Conservation (phyloP, 306 rosid genomes). For the Dalbergia oliveri region DNA sequence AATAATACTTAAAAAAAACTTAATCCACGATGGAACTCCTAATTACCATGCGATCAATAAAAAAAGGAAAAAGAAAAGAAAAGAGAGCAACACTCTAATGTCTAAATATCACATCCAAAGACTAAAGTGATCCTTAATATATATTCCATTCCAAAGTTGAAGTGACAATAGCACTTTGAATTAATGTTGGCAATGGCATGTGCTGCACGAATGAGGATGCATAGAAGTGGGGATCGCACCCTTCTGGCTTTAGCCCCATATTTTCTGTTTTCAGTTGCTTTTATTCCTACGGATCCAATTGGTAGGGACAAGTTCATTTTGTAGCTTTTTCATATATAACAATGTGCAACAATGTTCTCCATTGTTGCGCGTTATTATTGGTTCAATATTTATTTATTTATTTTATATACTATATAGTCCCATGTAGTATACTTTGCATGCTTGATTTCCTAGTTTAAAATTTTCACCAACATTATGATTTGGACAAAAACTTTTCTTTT, state of each 20-base stretch:
- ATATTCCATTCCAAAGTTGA: conserved; percentile 25
- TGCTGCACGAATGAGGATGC: conserved; percentile 19
- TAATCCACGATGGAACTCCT: too few relatives aligned
- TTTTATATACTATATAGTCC: neutral
- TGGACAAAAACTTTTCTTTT: too few relatives aligned
- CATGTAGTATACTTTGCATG: too few relatives aligned
- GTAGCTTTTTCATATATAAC: neutral
- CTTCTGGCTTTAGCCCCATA: neutral
- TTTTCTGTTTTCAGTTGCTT: conserved; percentile 1
- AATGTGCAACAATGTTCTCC: neutral
- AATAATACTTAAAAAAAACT: too few relatives aligned
- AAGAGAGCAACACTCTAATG: too few relatives aligned
- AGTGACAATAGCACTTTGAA: conserved; percentile 35
- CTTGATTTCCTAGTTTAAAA: too few relatives aligned
- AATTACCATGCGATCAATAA: too few relatives aligned
- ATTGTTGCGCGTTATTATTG: neutral
- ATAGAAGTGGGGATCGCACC: conserved; percentile 36
- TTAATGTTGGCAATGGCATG: conserved; percentile 30
- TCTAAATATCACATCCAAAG: conserved; percentile 10
- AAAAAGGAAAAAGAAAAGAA: too few relatives aligned
- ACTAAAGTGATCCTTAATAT: neutral
- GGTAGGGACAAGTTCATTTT: conserved; percentile 27
- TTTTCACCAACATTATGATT: too few relatives aligned
- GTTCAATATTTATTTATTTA: neutral
- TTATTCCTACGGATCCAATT: conserved; percentile 27